phyloP scores from a whole-genome alignment of 2,329 filamentous ascomycete species.

The Epichloe coenophiala region DNA sequence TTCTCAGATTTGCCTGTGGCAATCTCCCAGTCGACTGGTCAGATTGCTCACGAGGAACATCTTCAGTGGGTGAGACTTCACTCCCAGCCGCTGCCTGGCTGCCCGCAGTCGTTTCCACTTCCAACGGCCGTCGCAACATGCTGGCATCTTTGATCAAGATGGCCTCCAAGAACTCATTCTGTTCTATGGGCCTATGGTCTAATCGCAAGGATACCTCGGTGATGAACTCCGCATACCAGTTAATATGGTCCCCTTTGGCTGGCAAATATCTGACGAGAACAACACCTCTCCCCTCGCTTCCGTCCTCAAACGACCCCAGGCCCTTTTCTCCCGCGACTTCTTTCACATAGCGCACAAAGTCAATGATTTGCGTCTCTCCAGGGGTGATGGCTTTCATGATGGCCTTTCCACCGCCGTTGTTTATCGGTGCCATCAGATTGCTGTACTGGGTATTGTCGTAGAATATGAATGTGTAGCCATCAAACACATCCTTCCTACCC shows the following conservation, averaged over 20 bases:
- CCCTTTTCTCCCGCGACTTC: constrained; percentile 62
- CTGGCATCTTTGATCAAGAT: constrained; percentile 71
- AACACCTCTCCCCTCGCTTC: constrained; percentile 54
- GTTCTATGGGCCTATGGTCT: constrained; percentile 72
- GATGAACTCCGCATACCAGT: constrained; percentile 60
- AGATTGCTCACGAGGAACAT: constrained; percentile 1
- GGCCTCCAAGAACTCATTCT: constrained; percentile 83
- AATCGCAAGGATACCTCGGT: constrained; percentile 56
- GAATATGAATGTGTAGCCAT: constrained; percentile 82
- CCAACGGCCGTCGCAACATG: constrained; percentile 54
- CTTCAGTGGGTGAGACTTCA: background rate
- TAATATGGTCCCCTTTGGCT: constrained; percentile 35
- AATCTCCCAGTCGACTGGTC: constrained; percentile 3
- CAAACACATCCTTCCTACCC: constrained; percentile 57
- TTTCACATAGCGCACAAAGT: constrained; percentile 68
- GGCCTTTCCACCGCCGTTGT: constrained; percentile 71
- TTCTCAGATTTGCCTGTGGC: constrained; percentile 5
- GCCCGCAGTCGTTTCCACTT: constrained; percentile 26
- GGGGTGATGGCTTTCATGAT: constrained; percentile 49
- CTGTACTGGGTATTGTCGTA: constrained; percentile 64
- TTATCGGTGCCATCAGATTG: constrained; percentile 60
- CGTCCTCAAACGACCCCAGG: constrained; percentile 48
- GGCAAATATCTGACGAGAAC: constrained; percentile 64
- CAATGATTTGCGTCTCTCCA: constrained; percentile 53
- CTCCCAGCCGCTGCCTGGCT: constrained; percentile 8